Conservation (phyloP, 371 early-diverging fungal genomes). For the Saksenaea vasiformis region DNA sequence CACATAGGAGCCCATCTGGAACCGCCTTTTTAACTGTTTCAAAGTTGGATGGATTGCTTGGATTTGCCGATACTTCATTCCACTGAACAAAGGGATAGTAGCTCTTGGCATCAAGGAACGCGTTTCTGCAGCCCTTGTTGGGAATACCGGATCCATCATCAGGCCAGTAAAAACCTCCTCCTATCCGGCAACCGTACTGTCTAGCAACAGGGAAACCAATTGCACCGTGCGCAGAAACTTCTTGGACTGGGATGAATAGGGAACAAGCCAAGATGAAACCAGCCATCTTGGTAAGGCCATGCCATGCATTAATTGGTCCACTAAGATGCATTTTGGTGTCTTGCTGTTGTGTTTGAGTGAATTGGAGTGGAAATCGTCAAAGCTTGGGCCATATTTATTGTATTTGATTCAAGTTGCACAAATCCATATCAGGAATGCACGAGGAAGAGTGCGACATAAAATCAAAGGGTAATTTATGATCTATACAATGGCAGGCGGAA, state of each 20-base stretch:
- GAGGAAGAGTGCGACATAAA: no score
- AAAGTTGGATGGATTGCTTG: neutral
- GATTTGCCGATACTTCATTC: conserved; percentile 1
- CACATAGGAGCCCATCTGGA: neutral
- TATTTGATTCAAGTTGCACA: no score
- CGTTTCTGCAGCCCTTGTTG: neutral
- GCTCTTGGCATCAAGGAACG: neutral
- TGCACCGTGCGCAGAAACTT: conserved; percentile 2
- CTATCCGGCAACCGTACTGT: neutral
- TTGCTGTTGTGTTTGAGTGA: neutral
- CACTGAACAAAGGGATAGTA: neutral
- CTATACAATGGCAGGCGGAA: no score
- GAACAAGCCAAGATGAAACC: neutral
- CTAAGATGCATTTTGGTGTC: neutral
- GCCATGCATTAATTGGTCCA: neutral
- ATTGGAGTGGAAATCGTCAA: neutral
- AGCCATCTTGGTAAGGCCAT: neutral
- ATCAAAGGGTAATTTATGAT: no score
- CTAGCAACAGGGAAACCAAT: conserved; percentile 1
- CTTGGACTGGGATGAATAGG: neutral
- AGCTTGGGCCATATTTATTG: neutral
- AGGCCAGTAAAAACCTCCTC: conserved; percentile 3
- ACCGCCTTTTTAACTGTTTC: neutral
- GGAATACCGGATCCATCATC: neutral
- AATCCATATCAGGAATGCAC: no score